Base-by-base conservation (phyloP, 805 yeast species). In the Candida verbasci region DNA sequence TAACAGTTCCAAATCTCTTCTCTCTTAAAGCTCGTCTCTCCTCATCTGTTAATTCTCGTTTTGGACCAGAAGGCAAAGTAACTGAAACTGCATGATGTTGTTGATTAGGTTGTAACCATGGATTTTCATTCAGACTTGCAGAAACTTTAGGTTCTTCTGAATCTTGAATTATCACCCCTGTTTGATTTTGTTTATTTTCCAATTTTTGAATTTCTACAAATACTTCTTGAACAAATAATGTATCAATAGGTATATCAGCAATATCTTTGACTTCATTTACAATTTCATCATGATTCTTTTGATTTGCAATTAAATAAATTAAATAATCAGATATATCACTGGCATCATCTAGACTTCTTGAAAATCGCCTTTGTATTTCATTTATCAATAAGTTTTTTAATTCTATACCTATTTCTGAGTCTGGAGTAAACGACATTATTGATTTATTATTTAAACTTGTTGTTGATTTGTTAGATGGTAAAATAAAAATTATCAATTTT, bases 261-360 rank as follows among this genome's bases (percentile, higher is more conserved):
- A 83, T 61, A 29, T 76, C 72, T 24, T 74, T 64, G 21, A 85
- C 68, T 50, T 84, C 93, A 14, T 59, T 60, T 14, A 73, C 70
- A 24, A 83, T 80, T 36, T 79, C 83, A 12, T 65, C 69, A 9
- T 81, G 73, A 5, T 77, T 62, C 49, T 81, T 78, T 47, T 81
- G 79, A 46, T 81, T 82, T 10, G 81, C 79, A 42, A 84, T 80
- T 55, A 84, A 64, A 29, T 82, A 72, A n/a, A 79, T 71, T 39
- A 84, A 77, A 50, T 75, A 84, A 56, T 84, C 93, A 10, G 93
- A 85, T 28, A 81, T 79, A 47, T 80, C 82, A 30, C 49, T 58
- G 15, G 72, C 70, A 40, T 67, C 72, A 31, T 65, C 71, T 5
- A 54, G 53, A 20, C 58, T 54, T 42, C 52, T 56, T 30, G 26